These are phyloP conservation scores for Fraxinus cuspidata DNA, from an alignment of 257 asterid species.

Conservation along the genomic window DNA sequence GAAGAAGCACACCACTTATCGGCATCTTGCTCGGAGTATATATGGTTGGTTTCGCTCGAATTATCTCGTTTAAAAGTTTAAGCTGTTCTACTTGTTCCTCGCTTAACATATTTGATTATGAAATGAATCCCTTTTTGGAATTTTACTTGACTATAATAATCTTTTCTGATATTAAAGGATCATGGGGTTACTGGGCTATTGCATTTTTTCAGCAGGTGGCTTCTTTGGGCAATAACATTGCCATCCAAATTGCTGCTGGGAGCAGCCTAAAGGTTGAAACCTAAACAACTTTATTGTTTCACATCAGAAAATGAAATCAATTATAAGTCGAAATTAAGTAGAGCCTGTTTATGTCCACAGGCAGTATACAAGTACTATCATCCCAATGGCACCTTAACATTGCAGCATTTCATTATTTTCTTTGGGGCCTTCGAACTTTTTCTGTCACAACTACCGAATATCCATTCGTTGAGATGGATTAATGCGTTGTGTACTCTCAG, in stretches of 20 bases:
- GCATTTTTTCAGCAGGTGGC: conserved; percentile 76
- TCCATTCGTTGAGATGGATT: conserved; percentile 65
- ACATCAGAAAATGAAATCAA: neutral
- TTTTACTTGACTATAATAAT: neutral
- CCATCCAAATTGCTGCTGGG: conserved; percentile 69
- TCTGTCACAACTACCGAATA: conserved; percentile 63
- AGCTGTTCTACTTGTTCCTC: neutral
- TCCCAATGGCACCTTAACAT: conserved; percentile 45
- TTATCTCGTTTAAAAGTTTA: neutral
- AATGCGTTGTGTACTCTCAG: conserved; percentile 59
- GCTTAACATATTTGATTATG: neutral
- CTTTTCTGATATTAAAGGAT: conserved; percentile 45
- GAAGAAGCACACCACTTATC: conserved; percentile 49
- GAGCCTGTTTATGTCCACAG: conserved; percentile 24
- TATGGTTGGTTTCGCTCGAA: conserved; percentile 34
- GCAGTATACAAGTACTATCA: conserved; percentile 52
- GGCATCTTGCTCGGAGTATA: conserved; percentile 57
- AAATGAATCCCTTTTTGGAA: neutral
- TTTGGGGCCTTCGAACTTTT: conserved; percentile 54
- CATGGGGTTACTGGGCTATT: conserved; percentile 71
- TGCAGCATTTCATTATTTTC: conserved; percentile 57
- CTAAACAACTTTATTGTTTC: neutral
- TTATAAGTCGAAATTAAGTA: neutral
- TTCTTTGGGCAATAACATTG: conserved; percentile 62
- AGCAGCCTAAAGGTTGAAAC: conserved; percentile 61